A percentile compares a stretch with the other conserved stretches of the same genome.
phyloP scores from a whole-genome alignment of 139 green algal genomes.

The Pleodorina starrii region DNA sequence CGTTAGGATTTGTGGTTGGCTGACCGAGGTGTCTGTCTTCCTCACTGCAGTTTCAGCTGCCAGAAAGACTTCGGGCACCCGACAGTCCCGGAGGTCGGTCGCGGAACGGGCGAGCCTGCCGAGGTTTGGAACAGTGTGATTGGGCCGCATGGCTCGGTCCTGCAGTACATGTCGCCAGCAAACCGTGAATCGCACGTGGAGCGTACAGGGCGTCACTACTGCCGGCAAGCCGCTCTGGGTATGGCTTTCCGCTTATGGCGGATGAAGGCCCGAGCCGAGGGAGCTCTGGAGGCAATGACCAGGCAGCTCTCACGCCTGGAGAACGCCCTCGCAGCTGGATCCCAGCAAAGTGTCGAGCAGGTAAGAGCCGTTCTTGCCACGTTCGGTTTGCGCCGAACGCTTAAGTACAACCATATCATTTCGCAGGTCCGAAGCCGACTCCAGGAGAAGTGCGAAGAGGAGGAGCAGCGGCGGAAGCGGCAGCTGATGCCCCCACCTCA shows the following conservation, averaged over 20 bases:
- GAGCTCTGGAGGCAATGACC: not conserved
- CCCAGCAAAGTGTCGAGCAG: not conserved
- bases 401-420: not conserved
- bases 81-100: not conserved
- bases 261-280: not conserved
- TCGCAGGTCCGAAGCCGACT: not conserved
- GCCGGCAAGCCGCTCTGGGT: not conserved
- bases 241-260: not conserved
- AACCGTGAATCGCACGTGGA: not conserved
- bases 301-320: not conserved
- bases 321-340: not conserved
- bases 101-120: not conserved
- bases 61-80: not conserved
- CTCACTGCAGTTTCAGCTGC: not conserved
- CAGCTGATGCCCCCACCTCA: too few relatives aligned
- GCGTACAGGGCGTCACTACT: not conserved
- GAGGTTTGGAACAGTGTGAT: not conserved
- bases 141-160: not conserved
- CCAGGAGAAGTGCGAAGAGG: not conserved
- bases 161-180: not conserved
- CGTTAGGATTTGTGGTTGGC: too few relatives aligned
- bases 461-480: not conserved
- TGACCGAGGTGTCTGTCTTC: too few relatives aligned
- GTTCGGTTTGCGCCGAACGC: not conserved
- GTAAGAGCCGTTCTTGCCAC: not conserved